Conservation (phyloP, 2,329 filamentous ascomycete species). For the Myrmaecium sp. region DNA sequence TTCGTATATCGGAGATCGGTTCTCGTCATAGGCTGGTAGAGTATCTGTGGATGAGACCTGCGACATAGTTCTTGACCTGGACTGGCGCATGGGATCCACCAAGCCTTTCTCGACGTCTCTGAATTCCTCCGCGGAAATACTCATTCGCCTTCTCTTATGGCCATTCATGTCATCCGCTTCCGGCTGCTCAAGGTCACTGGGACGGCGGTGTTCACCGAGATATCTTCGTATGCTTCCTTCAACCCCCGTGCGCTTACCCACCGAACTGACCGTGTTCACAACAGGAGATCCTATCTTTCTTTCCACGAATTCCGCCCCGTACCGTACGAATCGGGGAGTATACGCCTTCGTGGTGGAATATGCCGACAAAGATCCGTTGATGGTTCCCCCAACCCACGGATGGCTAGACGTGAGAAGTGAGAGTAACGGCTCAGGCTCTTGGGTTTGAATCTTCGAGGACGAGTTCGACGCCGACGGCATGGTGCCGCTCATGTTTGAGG, state of each 20-base stretch:
- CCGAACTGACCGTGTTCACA: conserved; percentile 69
- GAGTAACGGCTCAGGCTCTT: conserved; percentile 61
- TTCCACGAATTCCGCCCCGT: conserved; percentile 82
- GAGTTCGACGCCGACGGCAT: conserved; percentile 20
- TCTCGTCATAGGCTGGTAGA: conserved; percentile 70
- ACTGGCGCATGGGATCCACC: conserved; percentile 6
- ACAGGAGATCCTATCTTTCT: conserved; percentile 68
- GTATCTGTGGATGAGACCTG: conserved; percentile 54
- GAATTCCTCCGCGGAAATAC: conserved; percentile 17
- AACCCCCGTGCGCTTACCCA: conserved; percentile 72
- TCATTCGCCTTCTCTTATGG: conserved; percentile 28
- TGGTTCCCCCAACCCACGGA: conserved; percentile 68
- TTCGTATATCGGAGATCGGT: conserved; percentile 58
- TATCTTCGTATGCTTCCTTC: conserved; percentile 80
- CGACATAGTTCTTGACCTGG: conserved; percentile 34
- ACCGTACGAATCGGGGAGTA: conserved; percentile 68
- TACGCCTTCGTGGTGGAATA: conserved; percentile 84
- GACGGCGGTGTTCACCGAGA: conserved; percentile 41
- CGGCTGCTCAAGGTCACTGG: conserved; percentile 31
- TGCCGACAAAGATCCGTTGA: conserved; percentile 67
- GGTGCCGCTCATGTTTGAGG: conserved; percentile 15
- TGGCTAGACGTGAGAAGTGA: conserved; percentile 78
- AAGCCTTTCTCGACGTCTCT: conserved; percentile 32
- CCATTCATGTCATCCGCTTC: conserved; percentile 12
- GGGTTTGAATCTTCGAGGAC: conserved; percentile 16